Conservation (phyloP, 306 rosid species). For the Medicago ruthenica region DNA sequence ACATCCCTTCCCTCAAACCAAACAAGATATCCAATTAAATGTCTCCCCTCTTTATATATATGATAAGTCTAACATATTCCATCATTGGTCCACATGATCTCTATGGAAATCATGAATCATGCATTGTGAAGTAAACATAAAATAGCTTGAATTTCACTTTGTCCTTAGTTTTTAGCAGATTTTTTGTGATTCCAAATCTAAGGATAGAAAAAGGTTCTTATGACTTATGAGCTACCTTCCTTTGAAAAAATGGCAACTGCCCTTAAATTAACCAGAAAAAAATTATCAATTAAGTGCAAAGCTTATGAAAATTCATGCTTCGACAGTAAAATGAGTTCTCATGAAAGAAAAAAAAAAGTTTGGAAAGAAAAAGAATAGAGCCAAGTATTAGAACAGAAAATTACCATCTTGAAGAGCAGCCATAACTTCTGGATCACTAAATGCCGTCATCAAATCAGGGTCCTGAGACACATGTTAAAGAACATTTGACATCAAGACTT, state of each 20-base stretch:
- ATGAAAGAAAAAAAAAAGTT: not conserved
- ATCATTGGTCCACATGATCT: constrained; percentile 9
- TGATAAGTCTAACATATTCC: not conserved
- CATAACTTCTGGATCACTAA: constrained; percentile 90
- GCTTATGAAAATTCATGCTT: not conserved
- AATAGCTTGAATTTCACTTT: not conserved
- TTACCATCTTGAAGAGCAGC: constrained; percentile 95
- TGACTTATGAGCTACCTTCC: not conserved
- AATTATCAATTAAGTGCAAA: not conserved
- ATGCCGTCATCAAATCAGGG: constrained; percentile 86
- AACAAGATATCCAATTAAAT: not conserved
- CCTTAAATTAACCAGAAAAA: not conserved
- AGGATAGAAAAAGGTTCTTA: not conserved
- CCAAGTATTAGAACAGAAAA: constrained; percentile 25
- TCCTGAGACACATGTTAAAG: constrained; percentile 54
- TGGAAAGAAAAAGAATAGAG: not conserved
- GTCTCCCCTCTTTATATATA: too few species aligned
- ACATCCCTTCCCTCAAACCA: not conserved
- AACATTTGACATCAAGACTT: constrained; percentile 16
- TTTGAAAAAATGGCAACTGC: not conserved
- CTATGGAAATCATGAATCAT: not conserved
- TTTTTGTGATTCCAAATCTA: not conserved
- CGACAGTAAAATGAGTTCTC: not conserved
- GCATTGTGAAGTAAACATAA: constrained; percentile 11
- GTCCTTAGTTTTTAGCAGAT: not conserved